phyloP scores from a whole-genome alignment of 805 yeast genomes.

The Yamadazyma paraphyllophila region DNA sequence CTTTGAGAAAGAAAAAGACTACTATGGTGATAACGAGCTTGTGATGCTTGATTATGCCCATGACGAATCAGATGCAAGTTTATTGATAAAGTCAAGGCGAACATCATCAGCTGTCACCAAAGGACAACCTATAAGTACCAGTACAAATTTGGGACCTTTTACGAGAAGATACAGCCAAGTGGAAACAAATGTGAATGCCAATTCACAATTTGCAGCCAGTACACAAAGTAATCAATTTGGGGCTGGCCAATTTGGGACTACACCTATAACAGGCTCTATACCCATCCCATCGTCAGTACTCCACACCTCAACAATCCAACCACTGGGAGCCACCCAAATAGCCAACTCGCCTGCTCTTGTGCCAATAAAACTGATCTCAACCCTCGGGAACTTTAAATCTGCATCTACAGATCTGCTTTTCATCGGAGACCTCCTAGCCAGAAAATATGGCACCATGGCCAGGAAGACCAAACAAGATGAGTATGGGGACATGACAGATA shows the following conservation, averaged over 20 bases:
- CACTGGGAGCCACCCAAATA: neutral
- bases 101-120: conserved; percentile 16
- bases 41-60: conserved; percentile 17
- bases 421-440: conserved; percentile 32
- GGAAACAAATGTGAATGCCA: conserved; percentile 9
- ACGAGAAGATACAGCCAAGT: conserved; percentile 17
- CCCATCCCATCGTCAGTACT: neutral
- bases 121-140: too few relatives aligned
- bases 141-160: neutral
- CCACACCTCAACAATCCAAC: neutral
- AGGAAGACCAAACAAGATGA: conserved; percentile 6
- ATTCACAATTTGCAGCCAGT: conserved; percentile 13
- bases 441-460: conserved; percentile 21
- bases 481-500: conserved; percentile 17
- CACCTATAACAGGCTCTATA: neutral
- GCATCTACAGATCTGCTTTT: conserved; percentile 40
- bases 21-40: conserved; percentile 30
- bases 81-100: conserved; percentile 25
- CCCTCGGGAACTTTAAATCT: conserved; percentile 33
- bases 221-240: too few relatives aligned
- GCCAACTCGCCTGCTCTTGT: conserved; percentile 15
- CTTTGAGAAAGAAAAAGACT: conserved; percentile 27
- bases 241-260: neutral
- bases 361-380: conserved; percentile 32
- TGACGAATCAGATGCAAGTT: conserved; percentile 27